These are phyloP conservation scores for Lichtheimia hyalospora DNA, from an alignment of 371 early-diverging fungal genomes.

Conservation along the genomic window DNA sequence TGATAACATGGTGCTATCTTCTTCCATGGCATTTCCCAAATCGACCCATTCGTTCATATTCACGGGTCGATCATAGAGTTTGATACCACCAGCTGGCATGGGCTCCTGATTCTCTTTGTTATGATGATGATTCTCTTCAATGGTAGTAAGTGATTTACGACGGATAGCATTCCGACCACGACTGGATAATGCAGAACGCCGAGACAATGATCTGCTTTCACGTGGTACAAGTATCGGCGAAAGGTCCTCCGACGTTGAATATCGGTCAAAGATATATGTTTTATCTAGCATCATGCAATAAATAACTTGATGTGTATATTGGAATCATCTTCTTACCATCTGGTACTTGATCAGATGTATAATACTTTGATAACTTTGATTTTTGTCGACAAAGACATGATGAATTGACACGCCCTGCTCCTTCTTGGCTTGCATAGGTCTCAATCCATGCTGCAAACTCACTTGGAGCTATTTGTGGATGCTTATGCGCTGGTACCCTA, in stretches of 20 bases:
- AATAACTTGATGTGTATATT: too few relatives aligned
- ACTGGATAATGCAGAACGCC: slow-evolving; percentile 20
- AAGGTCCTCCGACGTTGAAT: slow-evolving; percentile 11
- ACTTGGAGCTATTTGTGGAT: slow-evolving; percentile 27
- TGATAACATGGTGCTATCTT: slow-evolving; percentile 27
- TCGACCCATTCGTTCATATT: slow-evolving; percentile 50
- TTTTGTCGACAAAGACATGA: slow-evolving; percentile 1
- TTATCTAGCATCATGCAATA: neutral
- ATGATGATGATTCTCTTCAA: neutral
- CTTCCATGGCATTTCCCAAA: slow-evolving; percentile 38
- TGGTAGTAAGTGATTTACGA: slow-evolving; percentile 2
- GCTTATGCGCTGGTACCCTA: slow-evolving; percentile 31
- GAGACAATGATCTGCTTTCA: slow-evolving; percentile 13
- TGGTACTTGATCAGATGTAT: slow-evolving; percentile 1
- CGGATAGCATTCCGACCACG: slow-evolving; percentile 9
- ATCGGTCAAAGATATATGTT: slow-evolving; percentile 11
- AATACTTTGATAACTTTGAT: neutral
- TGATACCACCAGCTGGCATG: slow-evolving; percentile 18
- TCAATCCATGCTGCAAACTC: slow-evolving; percentile 25
- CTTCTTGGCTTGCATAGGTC: slow-evolving; percentile 7
- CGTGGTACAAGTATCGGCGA: slow-evolving; percentile 17
- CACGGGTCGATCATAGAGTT: slow-evolving; percentile 43
- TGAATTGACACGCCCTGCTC: neutral
- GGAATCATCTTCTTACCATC: neutral
- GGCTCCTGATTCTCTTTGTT: neutral